Base-by-base conservation (phyloP, 2,329 filamentous ascomycete genomes). In the Sporothrix variecibatus region DNA sequence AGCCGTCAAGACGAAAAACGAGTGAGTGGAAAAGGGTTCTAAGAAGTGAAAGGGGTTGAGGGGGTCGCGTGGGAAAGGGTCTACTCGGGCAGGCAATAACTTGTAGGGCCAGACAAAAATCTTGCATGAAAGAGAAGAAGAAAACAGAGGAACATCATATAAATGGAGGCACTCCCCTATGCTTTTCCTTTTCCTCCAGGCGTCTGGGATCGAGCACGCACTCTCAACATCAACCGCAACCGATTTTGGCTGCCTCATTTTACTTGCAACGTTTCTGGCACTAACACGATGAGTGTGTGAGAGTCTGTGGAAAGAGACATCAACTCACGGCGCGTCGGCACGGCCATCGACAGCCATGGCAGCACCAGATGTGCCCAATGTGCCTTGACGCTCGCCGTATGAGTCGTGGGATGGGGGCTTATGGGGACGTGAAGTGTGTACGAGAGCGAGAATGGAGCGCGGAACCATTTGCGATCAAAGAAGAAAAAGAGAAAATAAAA, bases 171-270 rank as follows among this genome's bases (percentile, higher is more conserved):
- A 23, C 3, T 11, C 26, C 26, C 34, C 20, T 23, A 3, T 64
- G n/a, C 31, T 62, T 20, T 58, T 58, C 23, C 11, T 40, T 40
- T 38, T 40, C 8, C 8, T 40, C 11, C 56, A 31, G 26, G 31
- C 17, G 8, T 20, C 60, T n/a, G 34, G 60, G 17, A n/a, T 40
- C 31, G 40, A 12, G 11, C 7, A 15, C 5, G 20, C 31, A 9
- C 40, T 43, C 11, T 31, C 56, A 28, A 28, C 28, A 43, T 43
- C 40, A 43, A 43, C 40, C 40, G 12, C 43, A 49, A 49, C 15
- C 58, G 28, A 62, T 64, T 34, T 23, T 31, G 64, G 46, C n/a
- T 7, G 65, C 46, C 26, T 69, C 65, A 51, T 69, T 53, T 53
- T n/a, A 51, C 65, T 67, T 26, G 23, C 64, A 67, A 38, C 43